Percentiles rank a stretch among this genome's conserved stretches.
Conservation (phyloP, 768 basidiomycete species). For the Leccinellum luteum region DNA sequence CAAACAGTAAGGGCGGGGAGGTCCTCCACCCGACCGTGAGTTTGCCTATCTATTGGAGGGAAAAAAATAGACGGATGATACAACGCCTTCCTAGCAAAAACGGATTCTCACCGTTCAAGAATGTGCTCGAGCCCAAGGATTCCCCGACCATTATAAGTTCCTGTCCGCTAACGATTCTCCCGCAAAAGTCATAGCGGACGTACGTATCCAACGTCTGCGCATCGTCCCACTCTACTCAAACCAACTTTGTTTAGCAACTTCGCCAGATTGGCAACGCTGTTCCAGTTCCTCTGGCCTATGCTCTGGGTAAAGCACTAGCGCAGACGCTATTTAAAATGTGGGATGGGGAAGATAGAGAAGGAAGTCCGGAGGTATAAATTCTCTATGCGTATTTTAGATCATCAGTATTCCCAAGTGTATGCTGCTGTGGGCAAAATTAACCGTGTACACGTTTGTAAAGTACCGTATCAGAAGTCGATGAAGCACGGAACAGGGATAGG, state of each 20-base stretch:
- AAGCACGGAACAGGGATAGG: conserved; percentile 2
- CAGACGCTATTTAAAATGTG: conserved; percentile 46
- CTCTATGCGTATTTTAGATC: neutral
- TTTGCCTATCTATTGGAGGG: neutral
- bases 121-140: conserved; percentile 73
- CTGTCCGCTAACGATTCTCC: conserved; percentile 41
- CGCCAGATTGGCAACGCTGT: conserved; percentile 82
- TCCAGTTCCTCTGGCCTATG: conserved; percentile 64
- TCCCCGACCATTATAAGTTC: conserved; percentile 70
- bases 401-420: conserved; percentile 1
- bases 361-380: conserved; percentile 41
- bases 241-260: conserved; percentile 49
- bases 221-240: neutral
- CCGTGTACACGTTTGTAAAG: neutral
- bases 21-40: conserved; percentile 48
- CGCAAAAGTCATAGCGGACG: conserved; percentile 45
- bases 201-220: conserved; percentile 32
- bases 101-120: conserved; percentile 66
- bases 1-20: conserved; percentile 45
- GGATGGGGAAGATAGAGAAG: conserved; percentile 42
- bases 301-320: conserved; percentile 50
- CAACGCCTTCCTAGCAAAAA: conserved; percentile 52
- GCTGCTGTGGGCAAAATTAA: neutral
- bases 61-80: neutral
- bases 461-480: neutral